Conservation (phyloP, 108 stramenopile species). For the Skeletonema tropicum region DNA sequence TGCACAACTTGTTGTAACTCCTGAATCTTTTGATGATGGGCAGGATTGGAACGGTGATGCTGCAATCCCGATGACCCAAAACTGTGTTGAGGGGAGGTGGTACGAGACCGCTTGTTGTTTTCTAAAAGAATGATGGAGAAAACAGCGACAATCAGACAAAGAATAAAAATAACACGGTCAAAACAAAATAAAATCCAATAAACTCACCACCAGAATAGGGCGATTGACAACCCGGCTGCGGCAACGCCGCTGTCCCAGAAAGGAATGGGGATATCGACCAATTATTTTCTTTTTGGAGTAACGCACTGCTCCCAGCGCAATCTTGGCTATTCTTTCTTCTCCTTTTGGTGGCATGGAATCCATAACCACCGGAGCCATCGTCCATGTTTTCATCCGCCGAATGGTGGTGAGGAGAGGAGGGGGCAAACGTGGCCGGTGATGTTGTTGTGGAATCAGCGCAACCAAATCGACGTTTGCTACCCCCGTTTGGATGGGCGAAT, state of each 20-base stretch:
- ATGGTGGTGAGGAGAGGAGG: background rate
- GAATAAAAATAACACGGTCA: background rate
- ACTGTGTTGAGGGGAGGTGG: background rate
- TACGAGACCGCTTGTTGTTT: conserved; percentile 6
- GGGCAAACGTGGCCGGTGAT: conserved; percentile 1
- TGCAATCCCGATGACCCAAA: conserved; percentile 11
- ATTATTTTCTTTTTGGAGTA: conserved; percentile 7
- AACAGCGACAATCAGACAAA: background rate
- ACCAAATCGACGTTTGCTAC: conserved; percentile 64
- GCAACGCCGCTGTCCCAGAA: background rate
- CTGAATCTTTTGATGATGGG: conserved; percentile 30
- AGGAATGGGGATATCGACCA: conserved; percentile 26
- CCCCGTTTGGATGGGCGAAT: conserved; percentile 48
- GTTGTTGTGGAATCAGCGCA: conserved; percentile 6
- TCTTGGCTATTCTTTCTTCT: conserved; percentile 58
- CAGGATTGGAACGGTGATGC: background rate
- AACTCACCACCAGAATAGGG: conserved; percentile 14
- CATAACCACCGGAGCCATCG: conserved; percentile 43
- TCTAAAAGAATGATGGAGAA: background rate
- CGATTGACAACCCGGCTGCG: conserved; percentile 8
- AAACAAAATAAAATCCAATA: background rate
- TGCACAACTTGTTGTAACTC: conserved; percentile 63
- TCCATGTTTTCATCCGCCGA: conserved; percentile 56
- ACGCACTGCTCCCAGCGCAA: background rate
- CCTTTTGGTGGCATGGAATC: conserved; percentile 60